Evolutionary conservation across 768 basidiomycete genomes (phyloP), one percentile per base, ranked within the genome.

Genomic region (Trametopsis cervina): DNA sequence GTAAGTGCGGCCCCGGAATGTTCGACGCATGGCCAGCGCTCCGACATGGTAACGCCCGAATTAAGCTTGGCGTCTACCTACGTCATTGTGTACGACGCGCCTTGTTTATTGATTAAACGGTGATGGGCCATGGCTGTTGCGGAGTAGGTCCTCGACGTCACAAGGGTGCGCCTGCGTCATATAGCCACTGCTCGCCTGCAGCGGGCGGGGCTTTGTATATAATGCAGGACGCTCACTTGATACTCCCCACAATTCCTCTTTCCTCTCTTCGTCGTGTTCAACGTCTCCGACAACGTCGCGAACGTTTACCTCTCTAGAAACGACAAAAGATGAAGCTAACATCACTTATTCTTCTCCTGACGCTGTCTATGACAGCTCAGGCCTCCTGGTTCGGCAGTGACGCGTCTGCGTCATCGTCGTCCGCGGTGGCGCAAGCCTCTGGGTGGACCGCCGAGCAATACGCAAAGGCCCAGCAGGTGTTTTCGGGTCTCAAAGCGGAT

Each of bases 381-480:
- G 53, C 53, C n/a, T 54, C 53, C 1, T 54, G 71, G 64, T 12
- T 67, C 67, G 0, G 63, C 65, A 53, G 35, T 17, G 54, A 52
- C 17, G 39, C 56, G 21, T 37, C 44, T 29, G 45, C 55, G 25
- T 40, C 42, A 40, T 42, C 53, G 29, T 47, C 53, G 13, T 46
- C 45, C 13, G 43, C 42, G 10, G 26, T 23, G 24, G 54, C 54
- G n/a, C 53, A 53, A 13, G 53, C 64, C 11, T 58, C 57, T 13
- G 55, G 57, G 4, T 86, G 84, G 83, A 73, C 79, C 2, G 65
- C 75, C 38, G 82, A 84, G 42, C 81, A 83, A 55, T 84, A 81
- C 61, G 61, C 68, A 41, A 64, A 68, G 24, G 83, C 85, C 0
- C 86, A 89, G 61, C 71, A 75, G 51, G 66, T 72, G 3, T 89